Percentiles rank a stretch among this genome's conserved stretches.
phyloP scores from a whole-genome alignment of 805 yeast genomes.

The Candida arabinofermentans region DNA sequence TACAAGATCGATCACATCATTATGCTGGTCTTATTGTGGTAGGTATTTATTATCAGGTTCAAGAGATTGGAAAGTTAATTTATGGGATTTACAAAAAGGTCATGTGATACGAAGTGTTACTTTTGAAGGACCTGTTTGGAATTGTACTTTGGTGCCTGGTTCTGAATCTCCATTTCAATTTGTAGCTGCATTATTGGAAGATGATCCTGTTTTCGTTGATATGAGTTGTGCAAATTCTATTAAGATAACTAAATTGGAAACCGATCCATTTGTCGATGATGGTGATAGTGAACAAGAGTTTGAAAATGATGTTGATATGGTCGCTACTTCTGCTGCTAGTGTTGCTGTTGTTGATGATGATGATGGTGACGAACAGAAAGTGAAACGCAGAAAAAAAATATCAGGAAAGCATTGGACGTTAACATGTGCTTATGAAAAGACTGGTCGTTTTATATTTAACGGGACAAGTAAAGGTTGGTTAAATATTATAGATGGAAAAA shows the following conservation, averaged over 20 bases:
- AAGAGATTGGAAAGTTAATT: slow-evolving; percentile 75
- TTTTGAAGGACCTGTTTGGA: slow-evolving; percentile 76
- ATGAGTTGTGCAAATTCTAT: slow-evolving; percentile 21
- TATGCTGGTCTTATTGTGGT: slow-evolving; percentile 74
- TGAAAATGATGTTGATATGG: neutral
- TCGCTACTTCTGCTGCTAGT: slow-evolving; percentile 13
- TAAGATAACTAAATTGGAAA: slow-evolving; percentile 7
- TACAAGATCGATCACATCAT: slow-evolving; percentile 64
- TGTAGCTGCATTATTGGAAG: slow-evolving; percentile 65
- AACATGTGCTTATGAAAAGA: slow-evolving; percentile 46
- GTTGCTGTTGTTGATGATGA: slow-evolving; percentile 14
- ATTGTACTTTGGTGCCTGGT: slow-evolving; percentile 37
- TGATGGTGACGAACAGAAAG: neutral
- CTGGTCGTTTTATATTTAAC: slow-evolving; percentile 54
- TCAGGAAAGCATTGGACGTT: slow-evolving; percentile 41
- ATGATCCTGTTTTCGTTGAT: slow-evolving; percentile 51
- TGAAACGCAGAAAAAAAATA: slow-evolving; percentile 14
- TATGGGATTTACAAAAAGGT: slow-evolving; percentile 68
- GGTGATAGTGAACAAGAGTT: neutral
- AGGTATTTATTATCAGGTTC: slow-evolving; percentile 64
- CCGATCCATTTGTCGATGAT: slow-evolving; percentile 17
- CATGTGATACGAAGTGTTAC: slow-evolving; percentile 39
- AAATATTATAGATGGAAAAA: slow-evolving; percentile 39
- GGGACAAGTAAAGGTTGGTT: slow-evolving; percentile 85
- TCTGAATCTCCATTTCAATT: slow-evolving; percentile 34